Base-by-base conservation (phyloP, 257 asterid species). In the Leptodermis oblonga region DNA sequence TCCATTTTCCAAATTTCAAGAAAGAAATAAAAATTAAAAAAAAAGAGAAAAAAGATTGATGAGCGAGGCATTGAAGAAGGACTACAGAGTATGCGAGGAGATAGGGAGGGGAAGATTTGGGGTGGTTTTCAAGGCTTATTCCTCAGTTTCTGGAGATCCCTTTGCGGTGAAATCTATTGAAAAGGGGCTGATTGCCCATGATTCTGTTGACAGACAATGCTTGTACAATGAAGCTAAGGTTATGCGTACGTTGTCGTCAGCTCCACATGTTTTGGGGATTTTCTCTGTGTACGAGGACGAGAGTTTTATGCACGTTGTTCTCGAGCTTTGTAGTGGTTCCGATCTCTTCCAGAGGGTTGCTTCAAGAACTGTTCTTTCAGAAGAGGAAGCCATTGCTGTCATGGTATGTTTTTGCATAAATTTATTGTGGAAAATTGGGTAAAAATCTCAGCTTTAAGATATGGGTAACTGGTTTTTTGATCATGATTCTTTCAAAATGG, bases 61-160 rank as follows among this genome's bases (percentile, higher is more conserved):
- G 97, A 88, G 80, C 63, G 82, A 74, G 59, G 84, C 76, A 64
- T 77, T 88, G 26, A 80, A 79, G 62, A 74, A 85, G 62, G 85
- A 86, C 53, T 90, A 90, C 70, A 74, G 72, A 48, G 80, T 88
- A 10, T 60, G 83, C 7, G 89, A 82, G 69, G 92, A 90, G 76
- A 73, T 90, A 2, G 97, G 96, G 14, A 76, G 87, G 74, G 97
- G 97, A 72, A 77, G 79, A 37, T 88, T 74, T 92, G 94, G 96
- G 80, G 82, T 80, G 76, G 90, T 90, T 20, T 88, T 66, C 75
- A 83, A 76, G 84, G 85, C 96, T 70, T 53, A 77, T 75, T 81
- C 90, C 63, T 37, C 75, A 74, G 70, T 7, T 45, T 74, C 86
- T 66, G 92, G 86, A 0, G 78, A 83, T 3, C 33, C 73, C 76